Conservation (phyloP, 192 early-diverging fungal genomes). For the Coemansia pectinata region DNA sequence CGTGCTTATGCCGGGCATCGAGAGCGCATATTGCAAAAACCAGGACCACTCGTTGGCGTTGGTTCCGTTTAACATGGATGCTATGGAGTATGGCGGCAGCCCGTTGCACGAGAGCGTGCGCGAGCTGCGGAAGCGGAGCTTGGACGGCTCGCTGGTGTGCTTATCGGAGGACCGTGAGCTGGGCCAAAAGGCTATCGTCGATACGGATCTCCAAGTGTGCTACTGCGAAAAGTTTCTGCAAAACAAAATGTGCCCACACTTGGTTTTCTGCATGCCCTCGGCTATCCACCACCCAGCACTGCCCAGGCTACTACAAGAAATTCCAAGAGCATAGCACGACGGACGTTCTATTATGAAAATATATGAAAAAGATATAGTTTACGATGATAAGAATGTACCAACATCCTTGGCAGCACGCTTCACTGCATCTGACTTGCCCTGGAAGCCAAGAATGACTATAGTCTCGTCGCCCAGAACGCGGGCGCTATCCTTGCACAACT, state of each 20-base stretch:
- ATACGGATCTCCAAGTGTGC: slow-evolving; percentile 27
- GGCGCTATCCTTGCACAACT: slow-evolving; percentile 53
- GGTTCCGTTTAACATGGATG: slow-evolving; percentile 23
- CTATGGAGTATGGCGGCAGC: slow-evolving; percentile 19
- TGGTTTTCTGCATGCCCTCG: slow-evolving; percentile 26
- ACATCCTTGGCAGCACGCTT: slow-evolving; percentile 31
- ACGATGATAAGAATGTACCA: slow-evolving; percentile 22
- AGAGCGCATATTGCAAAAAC: neutral
- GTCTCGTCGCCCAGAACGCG: slow-evolving; percentile 45
- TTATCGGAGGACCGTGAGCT: slow-evolving; percentile 6
- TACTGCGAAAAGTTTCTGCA: slow-evolving; percentile 25
- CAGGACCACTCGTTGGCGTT: neutral
- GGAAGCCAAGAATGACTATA: slow-evolving; percentile 40
- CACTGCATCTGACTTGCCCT: slow-evolving; percentile 30
- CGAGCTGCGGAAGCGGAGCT: neutral
- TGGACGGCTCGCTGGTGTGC: slow-evolving; percentile 12
- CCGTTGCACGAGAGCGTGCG: neutral
- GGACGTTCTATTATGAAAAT: no score
- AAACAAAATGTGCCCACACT: slow-evolving; percentile 25
- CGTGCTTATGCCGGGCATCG: slow-evolving; percentile 15
- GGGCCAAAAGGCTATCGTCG: slow-evolving; percentile 17
- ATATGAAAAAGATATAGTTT: neutral
- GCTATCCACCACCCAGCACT: slow-evolving; percentile 37
- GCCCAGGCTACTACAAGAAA: slow-evolving; percentile 10
- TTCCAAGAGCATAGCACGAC: slow-evolving; percentile 4